Conservation (phyloP, 495 filamentous ascomycete species). For the Tuber umbilicatum region DNA sequence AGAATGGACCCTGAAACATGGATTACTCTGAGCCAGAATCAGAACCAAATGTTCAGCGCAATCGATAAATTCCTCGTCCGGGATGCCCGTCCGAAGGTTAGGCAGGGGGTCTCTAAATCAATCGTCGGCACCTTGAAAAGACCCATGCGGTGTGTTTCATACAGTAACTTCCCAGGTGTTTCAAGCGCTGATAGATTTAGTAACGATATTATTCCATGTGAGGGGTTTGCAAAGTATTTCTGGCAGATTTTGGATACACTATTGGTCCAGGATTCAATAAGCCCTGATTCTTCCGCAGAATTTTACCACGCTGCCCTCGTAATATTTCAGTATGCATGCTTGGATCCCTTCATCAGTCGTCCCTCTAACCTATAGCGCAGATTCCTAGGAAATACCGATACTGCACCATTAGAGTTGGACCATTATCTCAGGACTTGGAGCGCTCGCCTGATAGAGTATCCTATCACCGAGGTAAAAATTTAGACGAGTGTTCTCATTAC, state of each 20-base stretch:
- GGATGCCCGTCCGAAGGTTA: constrained; percentile 44
- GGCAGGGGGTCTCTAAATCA: constrained; percentile 42
- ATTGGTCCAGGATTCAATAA: constrained; percentile 47
- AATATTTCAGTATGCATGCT: constrained; percentile 32
- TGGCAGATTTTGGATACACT: constrained; percentile 51
- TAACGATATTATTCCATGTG: constrained; percentile 21
- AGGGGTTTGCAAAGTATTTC: constrained; percentile 47
- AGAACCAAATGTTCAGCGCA: constrained; percentile 45
- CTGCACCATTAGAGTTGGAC: constrained; percentile 30
- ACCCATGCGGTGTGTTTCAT: constrained; percentile 30
- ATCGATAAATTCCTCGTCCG: constrained; percentile 44
- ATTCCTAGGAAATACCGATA: constrained; percentile 29
- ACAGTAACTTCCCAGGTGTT: neutral
- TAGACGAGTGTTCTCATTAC: neutral
- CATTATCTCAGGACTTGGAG: constrained; percentile 34
- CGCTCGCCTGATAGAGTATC: constrained; percentile 24
- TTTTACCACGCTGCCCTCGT: constrained; percentile 47
- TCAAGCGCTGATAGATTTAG: constrained; percentile 17
- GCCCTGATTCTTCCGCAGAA: constrained; percentile 50
- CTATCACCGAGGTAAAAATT: constrained; percentile 32
- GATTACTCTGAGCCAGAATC: constrained; percentile 47
- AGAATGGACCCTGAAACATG: constrained; percentile 51
- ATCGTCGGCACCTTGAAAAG: constrained; percentile 42
- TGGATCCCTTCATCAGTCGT: neutral
- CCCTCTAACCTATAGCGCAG: constrained; percentile 24